Base-by-base conservation (phyloP, 208 protist species). In the Trypanosoma cruzi region DNA sequence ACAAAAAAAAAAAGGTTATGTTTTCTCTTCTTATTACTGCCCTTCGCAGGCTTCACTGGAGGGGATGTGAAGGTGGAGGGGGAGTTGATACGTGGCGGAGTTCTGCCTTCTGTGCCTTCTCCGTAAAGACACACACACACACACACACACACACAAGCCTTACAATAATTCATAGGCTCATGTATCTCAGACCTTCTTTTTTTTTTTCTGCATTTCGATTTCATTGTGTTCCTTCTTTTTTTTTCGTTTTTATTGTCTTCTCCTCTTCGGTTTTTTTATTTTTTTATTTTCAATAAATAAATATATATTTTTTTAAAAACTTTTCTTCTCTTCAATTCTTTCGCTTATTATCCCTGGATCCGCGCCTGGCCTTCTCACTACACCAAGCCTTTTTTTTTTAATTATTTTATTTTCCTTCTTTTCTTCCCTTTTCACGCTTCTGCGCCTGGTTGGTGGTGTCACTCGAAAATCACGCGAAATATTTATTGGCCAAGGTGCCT, bases 171-270 rank as follows among this genome's bases (percentile, higher is more conserved):
- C n/a, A n/a, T n/a, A n/a, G n/a, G n/a, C n/a, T n/a, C n/a, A n/a
- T n/a, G 52, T 53, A 31, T 68, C 34, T 6, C 56, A 20, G 24
- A 29, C 14, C 64, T 72, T 65, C 42, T 22, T 72, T 72, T 54
- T 73, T 66, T 57, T 65, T 44, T 73, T 72, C 64, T 63, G 10
- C 20, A 56, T 48, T 64, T 53, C 61, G n/a, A 46, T 57, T 28
- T 22, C 6, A 42, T 57, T 57, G 22, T 48, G 8, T 37, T 52
- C 34, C 55, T 71, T 63, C 36, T n/a, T 58, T 34, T 64, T 3
- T 37, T 28, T n/a, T 37, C 44, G 46, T 7, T 46, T 53, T 61
- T 52, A 32, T 11, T 63, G 18, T 49, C 29, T 66, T 57, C 65
- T 73, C 49, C 42, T 65, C 64, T 73, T 57, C 56, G 57, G 11